Base-by-base conservation (phyloP, 805 yeast species). In the Teunomyces gatunensis region DNA sequence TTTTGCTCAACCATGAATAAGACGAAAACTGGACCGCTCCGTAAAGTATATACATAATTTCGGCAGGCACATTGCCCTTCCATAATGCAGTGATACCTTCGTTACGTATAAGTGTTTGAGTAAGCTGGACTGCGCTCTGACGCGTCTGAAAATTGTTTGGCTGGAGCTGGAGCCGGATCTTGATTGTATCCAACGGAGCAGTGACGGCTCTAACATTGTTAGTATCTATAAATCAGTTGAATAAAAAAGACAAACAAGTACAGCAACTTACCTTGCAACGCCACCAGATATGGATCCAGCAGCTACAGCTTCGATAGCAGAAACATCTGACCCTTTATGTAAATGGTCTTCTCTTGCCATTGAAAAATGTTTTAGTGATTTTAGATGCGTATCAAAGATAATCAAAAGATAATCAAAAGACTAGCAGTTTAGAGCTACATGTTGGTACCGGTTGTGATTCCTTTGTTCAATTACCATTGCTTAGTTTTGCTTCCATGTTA, bases 11-110 rank as follows among this genome's bases (percentile, higher is more conserved):
- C 0, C 74, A 60, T 1, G 89, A 74, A 58, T 85, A 88, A 1
- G 87, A 68, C 0, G 92, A 73, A 67, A 94, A 94, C 63, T 94
- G 98, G 0, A 80, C 69, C 0, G 88, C 88, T 10, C 98, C 97
- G 58, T 92, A 94, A 9, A 87, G 54, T 11, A 92, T 70, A 59
- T 94, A 94, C 82, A 94, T 79, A 33, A 83, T 64, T 53, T 89
- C 89, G 0, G 98, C 99, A 0, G 99, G 96, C 0, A 89, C 76
- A 61, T 94, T 94, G 0, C 99, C 99, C 63, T 90, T 91, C 98
- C 98, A 94, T n/a, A 92, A 72, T 0, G 89, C 92, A 11, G 64
- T 50, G 0, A 84, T 36, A 1, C 96, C 96, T 64, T 92, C 98
- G 29, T 80, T 73, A 15, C 63, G 60, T 1, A 77, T 52, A 1